A percentile compares a stretch with the other conserved stretches of the same genome.
Conservation (phyloP, 108 stramenopile genomes). For the Cafeteria roenbergensis region DNA sequence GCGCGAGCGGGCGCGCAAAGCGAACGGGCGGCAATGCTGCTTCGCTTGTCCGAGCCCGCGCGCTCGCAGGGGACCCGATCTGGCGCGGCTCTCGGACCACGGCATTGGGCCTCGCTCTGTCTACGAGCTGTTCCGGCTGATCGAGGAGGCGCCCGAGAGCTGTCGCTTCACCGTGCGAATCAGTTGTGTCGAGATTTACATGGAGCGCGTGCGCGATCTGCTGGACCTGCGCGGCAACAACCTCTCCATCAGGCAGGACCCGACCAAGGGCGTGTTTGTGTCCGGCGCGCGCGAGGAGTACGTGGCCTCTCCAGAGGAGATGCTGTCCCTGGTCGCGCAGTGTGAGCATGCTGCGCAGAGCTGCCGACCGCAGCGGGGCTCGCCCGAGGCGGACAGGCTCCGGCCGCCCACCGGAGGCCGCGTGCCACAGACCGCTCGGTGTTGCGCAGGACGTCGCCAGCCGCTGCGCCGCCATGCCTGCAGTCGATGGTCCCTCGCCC, state of each 20-base stretch:
- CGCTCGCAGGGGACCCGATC: not conserved
- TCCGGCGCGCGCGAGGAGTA: conserved; percentile 40
- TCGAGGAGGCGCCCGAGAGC: conserved; percentile 1
- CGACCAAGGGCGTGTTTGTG: conserved; percentile 40
- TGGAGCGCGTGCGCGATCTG: conserved; percentile 27
- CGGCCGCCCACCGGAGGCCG: too few species aligned
- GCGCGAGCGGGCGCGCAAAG: too few species aligned
- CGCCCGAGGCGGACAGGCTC: too few species aligned
- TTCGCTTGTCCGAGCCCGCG: too few species aligned
- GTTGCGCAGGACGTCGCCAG: too few species aligned
- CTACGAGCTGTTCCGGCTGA: not conserved
- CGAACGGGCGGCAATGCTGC: too few species aligned
- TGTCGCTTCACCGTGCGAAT: conserved; percentile 24
- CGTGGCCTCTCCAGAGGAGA: conserved; percentile 21
- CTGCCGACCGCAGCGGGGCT: too few species aligned
- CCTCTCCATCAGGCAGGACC: conserved; percentile 48
- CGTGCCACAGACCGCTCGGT: too few species aligned
- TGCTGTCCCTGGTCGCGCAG: conserved; percentile 18
- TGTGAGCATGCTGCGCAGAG: too few species aligned
- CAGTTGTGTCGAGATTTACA: conserved; percentile 28
- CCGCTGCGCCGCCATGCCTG: too few species aligned
- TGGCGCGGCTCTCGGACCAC: not conserved
- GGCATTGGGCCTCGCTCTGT: conserved; percentile 20
- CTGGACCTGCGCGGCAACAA: conserved; percentile 19
- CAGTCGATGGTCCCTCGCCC: too few species aligned